Evolutionary conservation across 345 rosid species (phyloP), one percentile per base, ranked within the genome.

Genomic region (Syzygium aqueum): DNA sequence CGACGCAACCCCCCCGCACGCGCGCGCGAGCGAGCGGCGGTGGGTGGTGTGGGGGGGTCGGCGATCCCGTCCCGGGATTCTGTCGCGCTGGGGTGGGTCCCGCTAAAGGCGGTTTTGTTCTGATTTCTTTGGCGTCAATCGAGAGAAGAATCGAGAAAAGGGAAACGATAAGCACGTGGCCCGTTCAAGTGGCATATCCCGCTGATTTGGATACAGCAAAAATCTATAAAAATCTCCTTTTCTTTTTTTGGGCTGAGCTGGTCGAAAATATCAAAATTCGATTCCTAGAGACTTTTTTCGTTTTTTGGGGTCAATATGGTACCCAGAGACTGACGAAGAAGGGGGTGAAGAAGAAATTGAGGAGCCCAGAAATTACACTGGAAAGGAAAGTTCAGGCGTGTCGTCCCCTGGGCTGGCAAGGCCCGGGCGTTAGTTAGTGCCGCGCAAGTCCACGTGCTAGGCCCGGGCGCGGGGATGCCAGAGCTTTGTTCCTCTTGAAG

Each of bases 321-420:
- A 43, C 46, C 30, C 27, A 14, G 9, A 14, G 37, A 16, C 19
- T 15, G 9, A 14, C 4, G 19, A 61, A 61, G 73, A 61, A 61
- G 6, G 37, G 73, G 73, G 3, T 1, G 19, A 43, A 8, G 1
- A 67, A 67, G 12, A 67, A 67, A 30, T 0, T 8, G 23, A 9
- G 3, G 2, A 37, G 49, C 12, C 6, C 0, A 0, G 37, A 73
- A 73, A 73, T 73, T 25, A 17, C 27, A 0, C 1, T 1, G 13
- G 40, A 73, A 73, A 2, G 13, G 40, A 73, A 73, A 0, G 80
- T 73, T 49, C 0, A 19, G 49, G 25, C 11, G 8, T 17, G 40
- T 57, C 28, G 11, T 22, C 28, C 63, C 11, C 21, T 19, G 57
- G 57, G 53, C 6, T 15, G 21, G 53, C 53, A 3, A 52, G 53